A percentile compares a stretch with the other conserved stretches of the same genome.
phyloP scores from a whole-genome alignment of 2,329 filamentous ascomycete genomes.

The Microsporum ferrugineum region DNA sequence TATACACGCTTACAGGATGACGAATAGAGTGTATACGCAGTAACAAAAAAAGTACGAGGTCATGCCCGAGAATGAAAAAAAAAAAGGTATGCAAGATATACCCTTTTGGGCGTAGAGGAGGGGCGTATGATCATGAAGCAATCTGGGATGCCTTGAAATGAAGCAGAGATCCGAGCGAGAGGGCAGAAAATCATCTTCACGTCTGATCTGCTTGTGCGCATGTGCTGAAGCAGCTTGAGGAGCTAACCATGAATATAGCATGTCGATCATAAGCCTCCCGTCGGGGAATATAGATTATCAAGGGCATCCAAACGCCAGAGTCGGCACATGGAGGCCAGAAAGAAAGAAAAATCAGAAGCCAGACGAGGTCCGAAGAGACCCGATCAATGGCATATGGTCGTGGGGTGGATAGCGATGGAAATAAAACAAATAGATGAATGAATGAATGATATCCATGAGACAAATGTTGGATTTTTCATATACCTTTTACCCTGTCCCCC shows the following conservation, averaged over 20 bases:
- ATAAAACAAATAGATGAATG: not conserved
- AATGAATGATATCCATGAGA: not conserved
- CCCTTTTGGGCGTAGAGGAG: not conserved
- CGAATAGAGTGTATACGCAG: not conserved
- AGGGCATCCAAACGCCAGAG: not conserved
- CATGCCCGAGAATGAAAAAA: not conserved
- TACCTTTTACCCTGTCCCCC: not conserved
- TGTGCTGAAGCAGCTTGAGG: not conserved
- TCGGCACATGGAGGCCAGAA: not conserved
- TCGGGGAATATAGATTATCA: not conserved
- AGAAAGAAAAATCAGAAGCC: not conserved
- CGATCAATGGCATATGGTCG: not conserved
- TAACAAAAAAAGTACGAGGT: not conserved
- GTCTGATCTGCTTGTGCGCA: not conserved
- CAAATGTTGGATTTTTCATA: constrained; percentile 3
- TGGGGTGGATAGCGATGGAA: not conserved
- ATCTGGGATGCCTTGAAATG: not conserved
- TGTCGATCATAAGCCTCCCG: not conserved
- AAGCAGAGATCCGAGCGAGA: not conserved
- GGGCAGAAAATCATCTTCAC: not conserved
- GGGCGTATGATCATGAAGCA: not conserved
- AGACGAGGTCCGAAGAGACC: not conserved
- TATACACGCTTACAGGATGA: not conserved
- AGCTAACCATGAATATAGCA: not conserved
- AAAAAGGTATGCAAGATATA: not conserved